Base-by-base conservation (phyloP, 345 rosid species). In the Reutealis trisperma region DNA sequence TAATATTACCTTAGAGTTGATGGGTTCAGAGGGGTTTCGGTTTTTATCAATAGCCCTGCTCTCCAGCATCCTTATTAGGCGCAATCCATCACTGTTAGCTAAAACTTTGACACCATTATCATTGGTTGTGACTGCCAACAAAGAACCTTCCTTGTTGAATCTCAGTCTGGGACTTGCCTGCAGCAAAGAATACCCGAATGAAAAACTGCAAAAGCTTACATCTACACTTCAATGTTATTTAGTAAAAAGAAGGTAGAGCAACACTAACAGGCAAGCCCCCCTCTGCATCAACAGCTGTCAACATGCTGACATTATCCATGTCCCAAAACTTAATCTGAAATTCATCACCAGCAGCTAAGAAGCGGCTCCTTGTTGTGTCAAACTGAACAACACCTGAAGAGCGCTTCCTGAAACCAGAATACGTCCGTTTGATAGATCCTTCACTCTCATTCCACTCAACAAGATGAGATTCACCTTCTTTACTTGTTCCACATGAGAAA, bases 371-470 rank as follows among this genome's bases (percentile, higher is more conserved):
- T n/a, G 91, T 89, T 22, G 92, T 89, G 69, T 89, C 95, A 76
- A 89, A 89, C 73, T 88, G 89, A 49, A 91, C 89, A 76, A 89
- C 91, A 45, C 85, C 91, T 7, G 77, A 66, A 58, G 93, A 89
- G 6, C 80, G 81, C 81, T 88, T 89, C 71, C 91, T 82, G 63
- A 91, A 84, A 47, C 96, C 96, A 78, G 63, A 45, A 84, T 88
- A 91, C 15, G 83, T 80, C 58, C 92, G 73, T 66, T 85, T 88
- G 64, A 89, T 80, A 22, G 90, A 86, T 68, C 90, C 93, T 79
- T 89, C 92, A 74, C 89, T 91, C 78, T 88, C 91, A 49, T 89
- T 91, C 96, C 91, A 88, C 82, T 91, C 93, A 75, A 88, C 90
- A 25, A 91, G 80, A 72, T 83, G 83, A 32, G 93, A 89, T 57